These are phyloP conservation scores for Hypomontagnella monticulosa DNA, from an alignment of 495 filamentous ascomycete genomes.

Conservation along the genomic window DNA sequence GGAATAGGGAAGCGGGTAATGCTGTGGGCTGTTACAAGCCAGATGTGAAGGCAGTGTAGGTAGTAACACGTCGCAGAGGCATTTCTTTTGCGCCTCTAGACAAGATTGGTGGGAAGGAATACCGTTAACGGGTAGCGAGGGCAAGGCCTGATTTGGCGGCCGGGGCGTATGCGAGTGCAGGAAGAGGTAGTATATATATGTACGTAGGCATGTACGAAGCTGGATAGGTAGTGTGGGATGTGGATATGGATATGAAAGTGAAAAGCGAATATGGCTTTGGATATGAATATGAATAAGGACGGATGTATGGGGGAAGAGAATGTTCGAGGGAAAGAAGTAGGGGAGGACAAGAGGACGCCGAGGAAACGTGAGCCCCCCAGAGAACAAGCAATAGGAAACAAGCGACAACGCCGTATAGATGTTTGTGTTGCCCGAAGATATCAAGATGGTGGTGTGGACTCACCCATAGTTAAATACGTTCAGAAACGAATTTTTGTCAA, in stretches of 20 bases:
- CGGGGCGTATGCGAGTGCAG: conserved; percentile 35
- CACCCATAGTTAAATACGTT: conserved; percentile 56
- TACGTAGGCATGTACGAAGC: conserved; percentile 48
- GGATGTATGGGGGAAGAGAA: conserved; percentile 29
- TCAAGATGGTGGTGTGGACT: conserved; percentile 49
- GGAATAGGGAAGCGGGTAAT: conserved; percentile 42
- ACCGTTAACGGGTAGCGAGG: conserved; percentile 25
- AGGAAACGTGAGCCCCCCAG: conserved; percentile 13
- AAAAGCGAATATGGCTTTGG: neutral
- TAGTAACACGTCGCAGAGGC: conserved; percentile 56
- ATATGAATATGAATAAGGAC: conserved; percentile 25
- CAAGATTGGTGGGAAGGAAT: conserved; percentile 32
- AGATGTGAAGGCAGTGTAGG: conserved; percentile 45
- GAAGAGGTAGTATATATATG: conserved; percentile 35
- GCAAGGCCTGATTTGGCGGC: conserved; percentile 32
- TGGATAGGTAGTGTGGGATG: conserved; percentile 46
- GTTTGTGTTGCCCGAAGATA: conserved; percentile 36
- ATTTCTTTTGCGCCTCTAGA: conserved; percentile 44
- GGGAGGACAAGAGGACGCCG: conserved; percentile 32
- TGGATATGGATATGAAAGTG: conserved; percentile 41
- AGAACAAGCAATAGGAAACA: conserved; percentile 19
- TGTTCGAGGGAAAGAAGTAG: conserved; percentile 35
- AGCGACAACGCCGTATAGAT: conserved; percentile 28
- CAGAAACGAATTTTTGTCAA: conserved; percentile 42
- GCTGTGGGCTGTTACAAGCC: conserved; percentile 47